phyloP scores from a whole-genome alignment of 257 asterid genomes.

The Solanum bukasovii region DNA sequence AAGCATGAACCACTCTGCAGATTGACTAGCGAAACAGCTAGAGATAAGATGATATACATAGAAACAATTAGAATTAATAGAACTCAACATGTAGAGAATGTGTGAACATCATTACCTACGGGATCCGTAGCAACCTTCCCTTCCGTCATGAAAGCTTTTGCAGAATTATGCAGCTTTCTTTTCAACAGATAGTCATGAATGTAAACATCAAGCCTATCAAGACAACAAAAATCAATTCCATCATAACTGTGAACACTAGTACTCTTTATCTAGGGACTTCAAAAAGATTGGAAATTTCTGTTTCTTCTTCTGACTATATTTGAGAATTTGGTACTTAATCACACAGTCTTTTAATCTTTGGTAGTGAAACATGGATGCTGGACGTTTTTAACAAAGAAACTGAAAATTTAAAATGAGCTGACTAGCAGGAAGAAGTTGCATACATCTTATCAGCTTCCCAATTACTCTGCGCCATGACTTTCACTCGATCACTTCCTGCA shows the following conservation, averaged over 20 bases:
- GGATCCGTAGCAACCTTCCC: slow-evolving; percentile 99
- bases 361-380: not conserved
- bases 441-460: slow-evolving; percentile 99
- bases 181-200: slow-evolving; percentile 92
- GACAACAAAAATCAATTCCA: not conserved
- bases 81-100: not conserved
- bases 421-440: not conserved
- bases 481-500: slow-evolving; percentile 8
- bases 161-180: slow-evolving; percentile 80
- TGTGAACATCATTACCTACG: slow-evolving; percentile 50
- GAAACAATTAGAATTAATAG: not conserved
- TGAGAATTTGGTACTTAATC: not conserved
- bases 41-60: not conserved
- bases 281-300: not conserved
- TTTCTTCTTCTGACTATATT: not conserved
- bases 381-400: not conserved
- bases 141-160: slow-evolving; percentile 96
- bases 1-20: not conserved
- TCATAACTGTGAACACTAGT: not conserved
- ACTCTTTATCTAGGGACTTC: not conserved
- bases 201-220: slow-evolving; percentile 96
- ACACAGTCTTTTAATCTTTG: not conserved
- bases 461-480: slow-evolving; percentile 89
- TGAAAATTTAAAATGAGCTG: not conserved
- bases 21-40: not conserved